A percentile compares a stretch with the other conserved stretches of the same genome.
Evolutionary conservation across 768 basidiomycete genomes (phyloP).

Genomic region (Rhodotorula paludigena): DNA sequence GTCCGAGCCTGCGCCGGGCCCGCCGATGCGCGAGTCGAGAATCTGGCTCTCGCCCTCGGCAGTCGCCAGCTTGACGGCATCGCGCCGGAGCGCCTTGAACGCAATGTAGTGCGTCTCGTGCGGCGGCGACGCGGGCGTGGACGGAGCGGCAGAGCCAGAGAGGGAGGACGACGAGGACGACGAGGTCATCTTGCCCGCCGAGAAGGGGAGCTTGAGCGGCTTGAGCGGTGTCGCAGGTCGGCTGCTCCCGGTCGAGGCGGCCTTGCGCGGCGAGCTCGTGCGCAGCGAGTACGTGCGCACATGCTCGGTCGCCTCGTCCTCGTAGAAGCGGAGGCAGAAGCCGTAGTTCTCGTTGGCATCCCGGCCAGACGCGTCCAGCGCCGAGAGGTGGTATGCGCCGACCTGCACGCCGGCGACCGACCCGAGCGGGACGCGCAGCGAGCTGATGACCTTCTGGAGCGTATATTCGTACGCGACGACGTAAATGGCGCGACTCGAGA

Average conservation of each 20-base stretch:
- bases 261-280: conserved; percentile 52
- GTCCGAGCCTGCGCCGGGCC: neutral
- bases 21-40: no score
- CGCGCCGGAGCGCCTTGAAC: conserved; percentile 30
- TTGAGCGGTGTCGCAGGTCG: conserved; percentile 2
- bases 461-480: conserved; percentile 40
- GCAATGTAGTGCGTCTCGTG: conserved; percentile 19
- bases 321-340: conserved; percentile 74
- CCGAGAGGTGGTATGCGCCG: conserved; percentile 93
- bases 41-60: conserved; percentile 9
- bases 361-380: conserved; percentile 84
- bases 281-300: conserved; percentile 78
- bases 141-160: neutral
- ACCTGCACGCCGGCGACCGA: conserved; percentile 71
- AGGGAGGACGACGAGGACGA: neutral
- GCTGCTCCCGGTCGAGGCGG: neutral
- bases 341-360: conserved; percentile 77
- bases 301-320: conserved; percentile 66
- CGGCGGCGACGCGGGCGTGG: neutral
- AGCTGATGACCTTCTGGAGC: conserved; percentile 61
- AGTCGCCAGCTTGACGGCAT: conserved; percentile 16
- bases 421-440: conserved; percentile 79
- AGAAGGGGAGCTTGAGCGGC: conserved; percentile 14
- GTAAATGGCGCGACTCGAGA: conserved; percentile 47
- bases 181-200: neutral